These are phyloP conservation scores for Barnettozyma botsteinii DNA, from an alignment of 805 yeast genomes.

Conservation along the genomic window DNA sequence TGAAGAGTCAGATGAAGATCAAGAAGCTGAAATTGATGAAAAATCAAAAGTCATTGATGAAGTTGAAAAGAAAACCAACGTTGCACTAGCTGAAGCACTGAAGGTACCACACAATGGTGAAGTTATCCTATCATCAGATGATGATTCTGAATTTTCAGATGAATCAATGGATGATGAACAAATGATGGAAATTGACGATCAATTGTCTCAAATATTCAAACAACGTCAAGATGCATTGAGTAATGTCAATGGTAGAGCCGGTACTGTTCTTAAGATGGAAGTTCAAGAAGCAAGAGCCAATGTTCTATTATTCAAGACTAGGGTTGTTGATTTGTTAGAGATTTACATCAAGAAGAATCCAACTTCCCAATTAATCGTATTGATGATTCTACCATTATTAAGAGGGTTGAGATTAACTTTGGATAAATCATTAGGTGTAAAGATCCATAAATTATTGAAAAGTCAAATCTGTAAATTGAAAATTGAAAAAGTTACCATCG, in stretches of 20 bases:
- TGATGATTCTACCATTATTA: slow-evolving; percentile 50
- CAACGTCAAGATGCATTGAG: slow-evolving; percentile 69
- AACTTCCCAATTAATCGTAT: slow-evolving; percentile 32
- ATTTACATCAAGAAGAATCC: slow-evolving; percentile 39
- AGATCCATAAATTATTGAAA: slow-evolving; percentile 68
- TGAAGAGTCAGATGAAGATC: slow-evolving; percentile 26
- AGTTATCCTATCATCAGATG: slow-evolving; percentile 36
- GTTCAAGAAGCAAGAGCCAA: slow-evolving; percentile 75
- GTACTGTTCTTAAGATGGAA: slow-evolving; percentile 65
- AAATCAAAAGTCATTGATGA: slow-evolving; percentile 30
- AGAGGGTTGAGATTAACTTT: slow-evolving; percentile 58
- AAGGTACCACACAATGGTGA: slow-evolving; percentile 52
- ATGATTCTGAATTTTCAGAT: slow-evolving; percentile 53
- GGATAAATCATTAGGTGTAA: slow-evolving; percentile 65
- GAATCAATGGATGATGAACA: slow-evolving; percentile 94
- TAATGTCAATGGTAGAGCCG: slow-evolving; percentile 43
- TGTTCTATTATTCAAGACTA: slow-evolving; percentile 69
- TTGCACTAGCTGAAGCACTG: slow-evolving; percentile 64
- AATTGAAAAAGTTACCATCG: slow-evolving; percentile 19
- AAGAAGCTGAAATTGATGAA: slow-evolving; percentile 18
- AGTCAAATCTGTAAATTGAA: slow-evolving; percentile 49
- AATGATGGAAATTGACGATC: slow-evolving; percentile 90
- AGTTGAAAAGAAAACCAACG: slow-evolving; percentile 49
- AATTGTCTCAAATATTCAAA: slow-evolving; percentile 75
- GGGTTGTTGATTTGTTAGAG: slow-evolving; percentile 75